These are phyloP conservation scores for Delonix regia DNA, from an alignment of 306 rosid genomes.

Conservation along the genomic window DNA sequence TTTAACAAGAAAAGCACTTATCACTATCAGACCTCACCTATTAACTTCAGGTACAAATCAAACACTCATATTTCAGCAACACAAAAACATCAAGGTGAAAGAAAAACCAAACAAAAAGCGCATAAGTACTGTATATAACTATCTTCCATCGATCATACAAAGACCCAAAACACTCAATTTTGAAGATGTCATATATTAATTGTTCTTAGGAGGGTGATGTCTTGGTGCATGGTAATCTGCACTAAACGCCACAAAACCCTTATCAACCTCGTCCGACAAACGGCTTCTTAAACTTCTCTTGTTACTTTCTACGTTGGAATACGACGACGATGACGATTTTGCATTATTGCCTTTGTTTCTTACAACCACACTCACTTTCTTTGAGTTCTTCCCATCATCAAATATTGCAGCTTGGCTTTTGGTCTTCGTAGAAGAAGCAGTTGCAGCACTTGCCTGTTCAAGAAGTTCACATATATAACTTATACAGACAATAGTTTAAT, in stretches of 20 bases:
- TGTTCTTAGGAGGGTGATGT: constrained; percentile 68
- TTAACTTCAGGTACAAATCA: background rate
- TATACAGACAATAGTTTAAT: too few species aligned
- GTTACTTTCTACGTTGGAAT: background rate
- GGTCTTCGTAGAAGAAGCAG: background rate
- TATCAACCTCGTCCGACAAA: constrained; percentile 31
- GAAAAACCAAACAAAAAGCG: background rate
- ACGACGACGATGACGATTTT: background rate
- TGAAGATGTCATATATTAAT: background rate
- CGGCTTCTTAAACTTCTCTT: constrained; percentile 31
- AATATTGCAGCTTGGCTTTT: constrained; percentile 4
- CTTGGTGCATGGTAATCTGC: constrained; percentile 59
- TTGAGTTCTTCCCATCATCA: constrained; percentile 5
- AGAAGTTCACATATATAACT: too few species aligned
- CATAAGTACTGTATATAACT: background rate
- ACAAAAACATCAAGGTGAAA: background rate
- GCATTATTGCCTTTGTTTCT: constrained; percentile 8
- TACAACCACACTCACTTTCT: constrained; percentile 10
- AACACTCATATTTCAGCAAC: background rate
- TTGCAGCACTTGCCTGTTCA: constrained; percentile 27
- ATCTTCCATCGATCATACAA: background rate
- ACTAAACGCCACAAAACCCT: constrained; percentile 51
- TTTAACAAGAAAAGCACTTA: background rate
- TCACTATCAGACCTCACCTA: background rate
- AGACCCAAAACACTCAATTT: constrained; percentile 14